Evolutionary conservation across 208 protist genomes (phyloP).

Genomic region (Porcisia deanei): DNA sequence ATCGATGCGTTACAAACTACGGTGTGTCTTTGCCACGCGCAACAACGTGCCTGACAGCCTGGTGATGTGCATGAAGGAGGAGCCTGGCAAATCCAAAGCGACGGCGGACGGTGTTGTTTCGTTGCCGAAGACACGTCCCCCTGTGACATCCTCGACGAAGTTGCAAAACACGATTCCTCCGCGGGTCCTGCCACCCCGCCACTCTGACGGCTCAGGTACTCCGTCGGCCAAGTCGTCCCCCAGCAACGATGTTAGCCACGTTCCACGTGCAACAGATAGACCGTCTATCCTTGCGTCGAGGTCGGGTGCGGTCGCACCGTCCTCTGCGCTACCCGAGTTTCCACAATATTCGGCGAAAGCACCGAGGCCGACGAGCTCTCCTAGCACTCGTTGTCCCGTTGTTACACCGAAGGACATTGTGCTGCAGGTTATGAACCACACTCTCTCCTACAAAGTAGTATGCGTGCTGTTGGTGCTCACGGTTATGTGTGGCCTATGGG

Average conservation of each 20-base stretch:
- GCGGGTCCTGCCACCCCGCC: constrained; percentile 29
- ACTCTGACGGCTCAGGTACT: constrained; percentile 5
- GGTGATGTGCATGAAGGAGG: constrained; percentile 48
- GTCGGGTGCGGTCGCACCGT: background rate
- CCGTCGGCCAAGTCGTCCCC: background rate
- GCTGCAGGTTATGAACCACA: constrained; percentile 44
- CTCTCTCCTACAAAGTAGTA: constrained; percentile 43
- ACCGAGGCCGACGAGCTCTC: background rate
- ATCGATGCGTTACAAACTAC: constrained; percentile 35
- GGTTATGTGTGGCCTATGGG: constrained; percentile 67
- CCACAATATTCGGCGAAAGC: background rate
- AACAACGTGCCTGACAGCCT: constrained; percentile 50
- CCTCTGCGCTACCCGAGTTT: background rate
- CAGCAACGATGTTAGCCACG: background rate
- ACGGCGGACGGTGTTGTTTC: constrained; percentile 9
- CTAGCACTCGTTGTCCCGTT: background rate
- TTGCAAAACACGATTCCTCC: constrained; percentile 32
- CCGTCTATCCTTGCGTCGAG: background rate
- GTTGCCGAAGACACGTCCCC: constrained; percentile 31
- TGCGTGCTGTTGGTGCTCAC: constrained; percentile 50
- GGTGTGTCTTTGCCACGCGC: constrained; percentile 51
- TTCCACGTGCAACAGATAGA: background rate
- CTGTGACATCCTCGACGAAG: constrained; percentile 29
- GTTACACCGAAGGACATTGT: constrained; percentile 23
- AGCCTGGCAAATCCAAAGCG: constrained; percentile 13